Percentiles rank a stretch among this genome's conserved stretches.
phyloP scores from a whole-genome alignment of 2,329 filamentous ascomycete genomes.

The Orbilia ellipsospora region DNA sequence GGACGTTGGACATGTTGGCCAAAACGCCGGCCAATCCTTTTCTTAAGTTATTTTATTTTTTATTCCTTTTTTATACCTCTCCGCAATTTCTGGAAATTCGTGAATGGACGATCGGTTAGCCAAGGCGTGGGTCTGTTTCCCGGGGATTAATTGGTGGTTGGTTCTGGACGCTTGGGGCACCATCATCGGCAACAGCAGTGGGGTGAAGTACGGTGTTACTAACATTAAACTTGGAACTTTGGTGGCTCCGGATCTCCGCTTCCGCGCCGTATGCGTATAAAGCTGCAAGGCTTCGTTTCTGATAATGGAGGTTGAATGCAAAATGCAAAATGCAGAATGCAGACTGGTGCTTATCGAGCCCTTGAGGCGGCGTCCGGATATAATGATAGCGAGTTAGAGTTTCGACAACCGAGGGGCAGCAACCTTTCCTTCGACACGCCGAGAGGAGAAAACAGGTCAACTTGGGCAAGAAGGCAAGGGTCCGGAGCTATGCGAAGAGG shows the following conservation, averaged over 20 bases:
- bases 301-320: no score
- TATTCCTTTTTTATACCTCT: neutral
- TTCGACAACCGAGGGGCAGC: conserved; percentile 22
- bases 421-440: conserved; percentile 7
- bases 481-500: neutral
- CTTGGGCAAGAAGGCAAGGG: conserved; percentile 28
- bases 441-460: conserved; percentile 17
- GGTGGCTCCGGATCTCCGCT: conserved; percentile 31
- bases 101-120: conserved; percentile 10
- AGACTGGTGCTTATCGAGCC: neutral
- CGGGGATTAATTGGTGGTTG: neutral
- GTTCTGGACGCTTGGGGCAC: neutral
- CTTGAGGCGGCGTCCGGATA: conserved; percentile 21
- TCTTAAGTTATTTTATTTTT: conserved; percentile 14
- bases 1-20: conserved; percentile 48
- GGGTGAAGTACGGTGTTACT: conserved; percentile 9
- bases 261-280: conserved; percentile 13
- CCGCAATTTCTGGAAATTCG: neutral
- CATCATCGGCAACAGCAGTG: neutral
- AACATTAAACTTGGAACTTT: conserved; percentile 8
- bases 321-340: conserved; percentile 4
- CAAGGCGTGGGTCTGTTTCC: neutral
- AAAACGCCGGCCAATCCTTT: conserved; percentile 12
- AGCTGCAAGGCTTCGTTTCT: no score
- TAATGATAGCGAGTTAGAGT: conserved; percentile 13